Evolutionary conservation across 306 rosid genomes (phyloP), one percentile per base, ranked within the genome.

Genomic region (Acacia melanoxylon): DNA sequence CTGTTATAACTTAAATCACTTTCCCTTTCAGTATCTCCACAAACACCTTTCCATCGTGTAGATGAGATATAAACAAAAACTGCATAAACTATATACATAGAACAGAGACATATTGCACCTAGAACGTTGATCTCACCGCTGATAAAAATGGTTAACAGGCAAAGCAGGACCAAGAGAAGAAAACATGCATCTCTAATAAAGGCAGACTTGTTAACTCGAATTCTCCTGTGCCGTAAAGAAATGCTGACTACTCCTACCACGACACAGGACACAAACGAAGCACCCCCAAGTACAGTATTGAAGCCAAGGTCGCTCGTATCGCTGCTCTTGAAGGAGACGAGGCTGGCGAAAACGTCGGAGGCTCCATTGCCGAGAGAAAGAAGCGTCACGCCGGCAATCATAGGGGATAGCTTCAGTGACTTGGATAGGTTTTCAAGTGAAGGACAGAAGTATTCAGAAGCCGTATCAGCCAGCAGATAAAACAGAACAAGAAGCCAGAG

Each of bases 351-450:
- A 71, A 89, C 85, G 77, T 89, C 92, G 81, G 37, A 42, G 20
- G 90, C 90, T 78, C 92, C 92, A 78, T 87, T 89, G 10, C 90
- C 92, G 58, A 86, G 90, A 68, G 92, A 85, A 52, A 89, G 89
- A 74, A 89, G 92, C 22, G 92, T 86, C n/a, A 87, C 92, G 22
- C 92, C 92, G 61, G 92, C 90, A 78, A 89, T 81, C 17, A 90
- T 81, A n/a, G 92, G 88, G 13, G 92, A 86, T 4, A 89, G 78
- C 52, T 86, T 89, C 63, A 89, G 81, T 20, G 83, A 44, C 46
- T 83, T 85, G 0, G 92, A 89, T 20, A 89, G 75, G 22, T 69
- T 78, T 33, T 89, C 92, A 56, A 89, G 90, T 27, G 92, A 89
- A 78, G 89, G 87, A 72, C 92, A 89, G 73, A 89, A 89, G 83